Evolutionary conservation across 441 rosid species (phyloP).

Genomic region (Manihot esculenta): DNA sequence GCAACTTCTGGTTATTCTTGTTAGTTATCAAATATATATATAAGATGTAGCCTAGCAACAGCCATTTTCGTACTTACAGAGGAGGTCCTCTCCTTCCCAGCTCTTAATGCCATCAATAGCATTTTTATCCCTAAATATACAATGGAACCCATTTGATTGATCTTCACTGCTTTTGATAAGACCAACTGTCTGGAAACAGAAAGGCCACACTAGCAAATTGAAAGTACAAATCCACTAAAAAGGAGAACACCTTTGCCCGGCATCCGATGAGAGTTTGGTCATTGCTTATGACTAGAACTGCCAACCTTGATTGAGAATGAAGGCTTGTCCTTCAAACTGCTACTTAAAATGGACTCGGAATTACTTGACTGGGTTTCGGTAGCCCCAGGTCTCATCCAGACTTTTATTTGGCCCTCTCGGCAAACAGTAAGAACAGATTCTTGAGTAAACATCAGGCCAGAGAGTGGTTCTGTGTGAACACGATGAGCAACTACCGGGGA

Average conservation of each 20-base stretch:
- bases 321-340: conserved; percentile 68
- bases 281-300: conserved; percentile 60
- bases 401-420: conserved; percentile 85
- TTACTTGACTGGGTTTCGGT: conserved; percentile 55
- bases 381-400: conserved; percentile 82
- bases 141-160: conserved; percentile 33
- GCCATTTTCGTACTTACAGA: conserved; percentile 53
- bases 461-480: conserved; percentile 87
- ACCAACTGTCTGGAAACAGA: conserved; percentile 31
- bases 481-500: conserved; percentile 86
- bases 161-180: conserved; percentile 28
- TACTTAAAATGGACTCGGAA: conserved; percentile 50
- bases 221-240: conserved; percentile 29
- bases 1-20: conserved; percentile 40
- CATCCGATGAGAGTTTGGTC: conserved; percentile 31
- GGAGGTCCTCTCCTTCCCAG: conserved; percentile 32
- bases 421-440: conserved; percentile 86
- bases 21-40: conserved; percentile 23
- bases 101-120: conserved; percentile 41
- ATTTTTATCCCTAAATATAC: conserved; percentile 42
- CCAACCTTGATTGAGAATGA: conserved; percentile 51
- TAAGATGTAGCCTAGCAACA: conserved; percentile 32
- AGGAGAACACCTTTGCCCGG: conserved; percentile 20
- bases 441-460: conserved; percentile 78
- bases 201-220: conserved; percentile 35